Evolutionary conservation across 2,329 filamentous ascomycete species (phyloP), one percentile per base, ranked within the genome.

Genomic region (Arthrobotrys entomopaga): DNA sequence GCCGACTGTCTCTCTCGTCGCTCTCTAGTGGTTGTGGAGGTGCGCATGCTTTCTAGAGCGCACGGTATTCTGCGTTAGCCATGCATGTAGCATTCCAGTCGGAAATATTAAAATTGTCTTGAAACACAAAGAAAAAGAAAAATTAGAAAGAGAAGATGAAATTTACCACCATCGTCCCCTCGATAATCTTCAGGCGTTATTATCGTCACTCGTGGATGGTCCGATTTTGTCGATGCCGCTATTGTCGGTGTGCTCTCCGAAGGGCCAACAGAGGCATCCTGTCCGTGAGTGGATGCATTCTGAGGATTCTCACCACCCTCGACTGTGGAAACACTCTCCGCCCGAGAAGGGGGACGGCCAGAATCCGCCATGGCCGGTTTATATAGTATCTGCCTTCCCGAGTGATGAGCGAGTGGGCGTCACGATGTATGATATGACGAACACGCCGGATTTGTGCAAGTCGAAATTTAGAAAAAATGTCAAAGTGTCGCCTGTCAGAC

Each of bases 91-190:
- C 22, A 46, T 60, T 53, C 50, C 16, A 34, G 22, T 57, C 15
- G 20, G 15, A 64, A 42, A 15, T 49, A 42, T 65, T 22, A 4
- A 6, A 20, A 10, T 26, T 13, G 16, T 29, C 52, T 7, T 7
- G 49, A 46, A 26, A 29, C 8, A 46, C 8, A 13, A 54, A 53
- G 16, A 1, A n/a, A n/a, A n/a, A n/a, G n/a, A n/a, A n/a, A n/a
- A 48, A 1, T 40, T 13, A 40, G 20, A 15, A n/a, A 10, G 16
- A 34, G 16, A 29, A 11, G 7, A 34, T 34, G 5, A n/a, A 4
- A 60, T 42, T 53, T 50, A 64, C 66, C 29, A 72, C 67, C 67
- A 65, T 72, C 67, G 50, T 72, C 67, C 13, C 60, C 67, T 59
- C 60, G 56, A 24, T 72, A 65, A 11, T 72, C 67, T 26, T 72